Evolutionary conservation across 2,329 filamentous ascomycete genomes (phyloP).

Genomic region (Fonsecaea erecta): DNA sequence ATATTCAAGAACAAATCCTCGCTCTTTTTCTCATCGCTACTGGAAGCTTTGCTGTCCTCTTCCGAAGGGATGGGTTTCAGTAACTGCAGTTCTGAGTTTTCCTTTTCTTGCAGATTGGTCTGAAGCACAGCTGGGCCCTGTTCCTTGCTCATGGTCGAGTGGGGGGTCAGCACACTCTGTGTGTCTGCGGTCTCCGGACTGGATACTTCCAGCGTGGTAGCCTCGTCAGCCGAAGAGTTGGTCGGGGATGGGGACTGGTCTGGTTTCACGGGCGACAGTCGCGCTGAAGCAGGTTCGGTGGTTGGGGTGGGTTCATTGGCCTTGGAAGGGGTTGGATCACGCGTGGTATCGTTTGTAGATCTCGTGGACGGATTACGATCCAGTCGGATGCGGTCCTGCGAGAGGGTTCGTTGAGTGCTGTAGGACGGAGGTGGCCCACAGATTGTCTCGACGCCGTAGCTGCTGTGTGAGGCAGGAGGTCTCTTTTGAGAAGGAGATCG

Average conservation of each 20-base stretch:
- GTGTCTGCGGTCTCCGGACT: slow-evolving; percentile 32
- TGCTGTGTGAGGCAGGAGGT: slow-evolving; percentile 55
- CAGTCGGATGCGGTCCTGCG: slow-evolving; percentile 42
- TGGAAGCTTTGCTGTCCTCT: slow-evolving; percentile 41
- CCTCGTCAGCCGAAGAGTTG: slow-evolving; percentile 22
- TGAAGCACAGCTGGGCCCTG: slow-evolving; percentile 39
- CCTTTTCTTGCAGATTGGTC: slow-evolving; percentile 39
- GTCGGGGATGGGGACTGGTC: slow-evolving; percentile 17
- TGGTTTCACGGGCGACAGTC: slow-evolving; percentile 15
- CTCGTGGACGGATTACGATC: slow-evolving; percentile 25
- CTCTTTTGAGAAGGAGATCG: slow-evolving; percentile 37
- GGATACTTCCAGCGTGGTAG: slow-evolving; percentile 20
- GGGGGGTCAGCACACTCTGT: slow-evolving; percentile 23
- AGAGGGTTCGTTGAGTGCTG: slow-evolving; percentile 51
- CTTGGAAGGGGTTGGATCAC: slow-evolving; percentile 12
- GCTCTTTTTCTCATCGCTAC: slow-evolving; percentile 48
- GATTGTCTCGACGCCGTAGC: slow-evolving; percentile 56
- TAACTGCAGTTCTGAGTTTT: slow-evolving; percentile 36
- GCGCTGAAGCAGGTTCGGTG: slow-evolving; percentile 6
- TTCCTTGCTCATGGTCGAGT: slow-evolving; percentile 22
- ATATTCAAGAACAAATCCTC: slow-evolving; percentile 56
- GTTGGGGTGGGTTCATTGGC: slow-evolving; percentile 21
- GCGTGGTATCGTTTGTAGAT: slow-evolving; percentile 15
- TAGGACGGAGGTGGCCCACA: slow-evolving; percentile 58
- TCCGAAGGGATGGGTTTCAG: slow-evolving; percentile 27